Evolutionary conservation across 306 rosid species (phyloP), one percentile per base, ranked within the genome.

Genomic region (Prunus campanulata): DNA sequence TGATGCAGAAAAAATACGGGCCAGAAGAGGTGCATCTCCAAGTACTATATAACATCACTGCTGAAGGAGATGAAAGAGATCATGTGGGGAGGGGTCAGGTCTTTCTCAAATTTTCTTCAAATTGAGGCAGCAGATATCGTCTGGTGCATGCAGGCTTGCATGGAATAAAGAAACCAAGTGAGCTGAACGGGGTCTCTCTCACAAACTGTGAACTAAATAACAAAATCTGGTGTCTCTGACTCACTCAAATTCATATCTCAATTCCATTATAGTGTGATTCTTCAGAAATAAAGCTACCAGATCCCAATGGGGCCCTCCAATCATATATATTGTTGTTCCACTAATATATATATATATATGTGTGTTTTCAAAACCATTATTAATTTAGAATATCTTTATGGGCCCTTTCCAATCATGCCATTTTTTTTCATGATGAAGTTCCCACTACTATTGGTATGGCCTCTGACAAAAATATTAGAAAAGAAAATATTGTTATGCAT

Each of bases 121-220:
- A 54, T 42, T 56, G 54, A 56, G 52, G 54, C 44, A 62, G 7
- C 46, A 25, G 65, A 59, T 59, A 56, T 56, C 62, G 3, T 22
- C 62, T 10, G 24, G 5, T 3, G 10, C 35, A 24, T 25, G 65
- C 66, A 25, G 66, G 35, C 1, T 74, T 47, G 69, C 50, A 35
- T 61, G 65, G 81, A 46, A 78, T 72, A 50, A 24, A 70, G 51
- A 78, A 78, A 71, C 76, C 74, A 67, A 67, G 79, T 72, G 85
- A 77, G 66, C 60, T 72, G 85, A 77, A 81, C 75, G 60, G 51
- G 70, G 74, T 77, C 79, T 60, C 29, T 67, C 52, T 39, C 69
- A 20, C 56, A 10, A 27, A 32, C 48, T 63, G 24, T 0, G 35
- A 63, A 48, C 59, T n/a, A 29, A 22, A 60, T 25, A 61, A 74